Percentiles rank a stretch among this genome's conserved stretches.
Evolutionary conservation across 2,329 filamentous ascomycete species (phyloP).

Genomic region (Anisogramma anomala): DNA sequence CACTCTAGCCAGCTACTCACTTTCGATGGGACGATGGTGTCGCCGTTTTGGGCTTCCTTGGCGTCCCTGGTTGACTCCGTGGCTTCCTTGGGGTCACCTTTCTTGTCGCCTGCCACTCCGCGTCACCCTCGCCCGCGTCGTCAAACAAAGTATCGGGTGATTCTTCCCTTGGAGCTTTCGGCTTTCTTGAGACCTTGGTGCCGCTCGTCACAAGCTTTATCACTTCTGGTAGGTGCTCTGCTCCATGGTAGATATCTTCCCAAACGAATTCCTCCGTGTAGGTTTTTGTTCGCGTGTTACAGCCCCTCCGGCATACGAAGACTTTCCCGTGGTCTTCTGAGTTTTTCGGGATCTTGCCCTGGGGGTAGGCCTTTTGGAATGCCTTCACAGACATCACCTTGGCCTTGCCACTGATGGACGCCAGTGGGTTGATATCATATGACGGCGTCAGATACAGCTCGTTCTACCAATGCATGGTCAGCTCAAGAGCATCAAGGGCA

Average conservation of each 20-base stretch:
- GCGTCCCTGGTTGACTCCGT: slow-evolving; percentile 32
- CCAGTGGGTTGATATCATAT: slow-evolving; percentile 76
- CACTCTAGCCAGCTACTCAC: slow-evolving; percentile 26
- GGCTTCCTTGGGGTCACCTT: slow-evolving; percentile 21
- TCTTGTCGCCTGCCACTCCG: slow-evolving; percentile 23
- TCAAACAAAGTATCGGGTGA: slow-evolving; percentile 23
- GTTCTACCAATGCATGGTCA: slow-evolving; percentile 40
- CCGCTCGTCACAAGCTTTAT: slow-evolving; percentile 56
- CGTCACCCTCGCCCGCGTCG: slow-evolving; percentile 22
- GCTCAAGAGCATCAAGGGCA: background rate
- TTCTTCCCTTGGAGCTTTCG: slow-evolving; percentile 19
- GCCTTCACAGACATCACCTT: slow-evolving; percentile 60
- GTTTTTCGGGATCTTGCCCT: slow-evolving; percentile 59
- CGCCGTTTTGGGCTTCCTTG: slow-evolving; percentile 38
- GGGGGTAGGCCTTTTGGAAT: slow-evolving; percentile 61
- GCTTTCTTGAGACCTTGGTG: slow-evolving; percentile 56
- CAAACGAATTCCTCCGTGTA: slow-evolving; percentile 90
- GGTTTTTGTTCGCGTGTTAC: slow-evolving; percentile 75
- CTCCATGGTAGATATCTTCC: slow-evolving; percentile 71
- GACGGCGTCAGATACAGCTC: slow-evolving; percentile 85
- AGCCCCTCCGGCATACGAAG: slow-evolving; percentile 81
- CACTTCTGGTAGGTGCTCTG: slow-evolving; percentile 50
- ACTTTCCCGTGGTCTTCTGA: slow-evolving; percentile 70
- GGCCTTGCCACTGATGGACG: slow-evolving; percentile 84
- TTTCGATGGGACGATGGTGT: slow-evolving; percentile 33